Conservation (phyloP, 2,329 filamentous ascomycete species). For the Periconia sp. region DNA sequence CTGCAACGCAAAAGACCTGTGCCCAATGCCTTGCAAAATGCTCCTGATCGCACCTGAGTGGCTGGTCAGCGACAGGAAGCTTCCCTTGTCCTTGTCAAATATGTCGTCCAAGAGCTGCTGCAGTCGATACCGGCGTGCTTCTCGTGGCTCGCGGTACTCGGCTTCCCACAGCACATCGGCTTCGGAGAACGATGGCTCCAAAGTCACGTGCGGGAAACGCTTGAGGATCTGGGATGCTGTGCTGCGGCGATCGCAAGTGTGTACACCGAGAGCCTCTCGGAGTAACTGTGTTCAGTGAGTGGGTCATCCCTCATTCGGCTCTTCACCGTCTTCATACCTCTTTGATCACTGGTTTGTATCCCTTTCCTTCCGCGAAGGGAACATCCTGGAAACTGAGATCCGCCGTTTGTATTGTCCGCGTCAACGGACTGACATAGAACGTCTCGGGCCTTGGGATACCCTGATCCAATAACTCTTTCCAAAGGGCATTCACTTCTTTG, state of each 20-base stretch:
- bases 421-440: slow-evolving; percentile 68
- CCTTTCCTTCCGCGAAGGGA: slow-evolving; percentile 49
- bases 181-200: slow-evolving; percentile 65
- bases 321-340: slow-evolving; percentile 48
- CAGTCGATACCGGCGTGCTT: slow-evolving; percentile 28
- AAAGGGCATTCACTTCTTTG: slow-evolving; percentile 59
- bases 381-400: slow-evolving; percentile 62
- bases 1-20: slow-evolving; percentile 60
- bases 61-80: slow-evolving; percentile 57
- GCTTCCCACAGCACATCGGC: slow-evolving; percentile 56
- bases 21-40: slow-evolving; percentile 58
- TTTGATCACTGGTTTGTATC: slow-evolving; percentile 63
- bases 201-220: slow-evolving; percentile 53
- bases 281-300: slow-evolving; percentile 45
- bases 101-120: slow-evolving; percentile 53
- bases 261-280: slow-evolving; percentile 66
- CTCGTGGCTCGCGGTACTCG: slow-evolving; percentile 32
- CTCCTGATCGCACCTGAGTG: slow-evolving; percentile 62
- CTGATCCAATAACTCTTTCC: slow-evolving; percentile 53
- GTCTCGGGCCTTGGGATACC: slow-evolving; percentile 63
- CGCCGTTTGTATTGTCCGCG: slow-evolving; percentile 64
- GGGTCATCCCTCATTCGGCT: background rate
- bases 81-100: slow-evolving; percentile 49
- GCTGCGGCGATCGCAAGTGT: slow-evolving; percentile 67
- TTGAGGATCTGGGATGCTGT: slow-evolving; percentile 53